phyloP scores from a whole-genome alignment of 495 filamentous ascomycete genomes.

The Penicillium malachiteum region DNA sequence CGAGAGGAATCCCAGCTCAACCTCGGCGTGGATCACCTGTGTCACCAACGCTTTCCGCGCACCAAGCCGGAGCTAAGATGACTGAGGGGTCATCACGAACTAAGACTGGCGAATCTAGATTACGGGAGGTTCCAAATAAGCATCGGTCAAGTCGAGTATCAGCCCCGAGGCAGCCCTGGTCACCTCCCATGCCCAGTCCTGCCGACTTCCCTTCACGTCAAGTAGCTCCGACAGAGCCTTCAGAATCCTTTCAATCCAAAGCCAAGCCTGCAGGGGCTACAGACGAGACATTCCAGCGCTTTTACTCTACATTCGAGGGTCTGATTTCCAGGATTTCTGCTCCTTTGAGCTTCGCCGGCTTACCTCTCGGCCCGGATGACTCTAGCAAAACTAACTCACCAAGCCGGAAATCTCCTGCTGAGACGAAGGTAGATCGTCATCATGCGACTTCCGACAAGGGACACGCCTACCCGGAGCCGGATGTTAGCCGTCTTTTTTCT shows the following conservation, averaged over 20 bases:
- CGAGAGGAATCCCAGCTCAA: conserved; percentile 77
- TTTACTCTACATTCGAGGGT: conserved; percentile 84
- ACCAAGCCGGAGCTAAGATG: conserved; percentile 73
- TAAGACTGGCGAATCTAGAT: conserved; percentile 36
- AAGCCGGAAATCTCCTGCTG: conserved; percentile 42
- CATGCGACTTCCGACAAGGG: conserved; percentile 38
- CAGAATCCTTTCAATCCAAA: conserved; percentile 13
- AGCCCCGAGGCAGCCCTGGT: conserved; percentile 35
- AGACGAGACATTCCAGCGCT: conserved; percentile 82
- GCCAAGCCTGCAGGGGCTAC: conserved; percentile 20
- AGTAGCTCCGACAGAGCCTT: conserved; percentile 27
- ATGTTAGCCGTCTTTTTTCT: conserved; percentile 75
- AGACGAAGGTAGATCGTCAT: conserved; percentile 38
- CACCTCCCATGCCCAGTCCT: conserved; percentile 33
- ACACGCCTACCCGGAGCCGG: conserved; percentile 56
- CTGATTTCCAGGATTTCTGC: conserved; percentile 83
- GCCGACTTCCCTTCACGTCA: conserved; percentile 39
- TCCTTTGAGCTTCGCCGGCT: conserved; percentile 85
- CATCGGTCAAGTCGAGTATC: conserved; percentile 25
- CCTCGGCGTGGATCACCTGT: conserved; percentile 58
- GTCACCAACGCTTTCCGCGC: conserved; percentile 69
- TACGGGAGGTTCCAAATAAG: conserved; percentile 29
- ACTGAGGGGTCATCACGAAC: conserved; percentile 54
- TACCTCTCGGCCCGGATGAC: conserved; percentile 68
- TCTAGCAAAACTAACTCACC: conserved; percentile 32